A percentile compares a stretch with the other conserved stretches of the same genome.
Conservation (phyloP, 2,329 filamentous ascomycete species). For the Xylariaceae sp. region DNA sequence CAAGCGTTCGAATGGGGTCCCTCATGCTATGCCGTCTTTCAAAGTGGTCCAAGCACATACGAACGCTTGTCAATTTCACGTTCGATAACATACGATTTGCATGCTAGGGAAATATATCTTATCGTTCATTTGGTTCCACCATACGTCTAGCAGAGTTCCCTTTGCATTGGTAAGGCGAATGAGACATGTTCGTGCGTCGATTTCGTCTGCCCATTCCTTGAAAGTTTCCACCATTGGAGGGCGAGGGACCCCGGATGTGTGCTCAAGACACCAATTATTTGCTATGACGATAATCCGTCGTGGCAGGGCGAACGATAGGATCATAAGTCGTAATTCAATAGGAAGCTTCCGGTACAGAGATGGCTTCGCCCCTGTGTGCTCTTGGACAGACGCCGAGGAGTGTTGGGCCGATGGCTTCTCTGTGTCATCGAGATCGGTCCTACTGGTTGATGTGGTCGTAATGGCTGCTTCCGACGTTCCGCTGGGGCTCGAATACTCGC, state of each 20-base stretch:
- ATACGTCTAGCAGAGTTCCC: neutral
- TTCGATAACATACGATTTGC: neutral
- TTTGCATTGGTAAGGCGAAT: neutral
- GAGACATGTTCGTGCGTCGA: neutral
- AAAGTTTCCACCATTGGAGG: neutral
- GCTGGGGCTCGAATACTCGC: neutral
- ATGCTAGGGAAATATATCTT: conserved; percentile 10
- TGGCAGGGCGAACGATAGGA: neutral
- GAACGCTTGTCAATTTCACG: neutral
- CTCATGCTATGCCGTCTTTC: neutral
- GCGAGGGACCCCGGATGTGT: neutral
- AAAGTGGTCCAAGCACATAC: neutral
- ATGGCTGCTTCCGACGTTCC: too few relatives aligned
- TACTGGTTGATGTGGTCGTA: neutral
- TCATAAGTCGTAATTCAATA: neutral
- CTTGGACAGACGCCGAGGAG: too few relatives aligned
- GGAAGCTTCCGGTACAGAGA: conserved; percentile 2
- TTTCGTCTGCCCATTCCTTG: neutral
- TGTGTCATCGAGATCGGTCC: neutral
- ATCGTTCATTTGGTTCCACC: conserved; percentile 1
- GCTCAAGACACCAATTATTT: too few relatives aligned
- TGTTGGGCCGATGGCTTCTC: neutral
- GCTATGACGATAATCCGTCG: neutral
- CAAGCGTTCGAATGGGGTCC: neutral
- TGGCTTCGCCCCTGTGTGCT: neutral